Evolutionary conservation across 306 rosid species (phyloP), one percentile per base, ranked within the genome.

Genomic region (Rosa rugosa): DNA sequence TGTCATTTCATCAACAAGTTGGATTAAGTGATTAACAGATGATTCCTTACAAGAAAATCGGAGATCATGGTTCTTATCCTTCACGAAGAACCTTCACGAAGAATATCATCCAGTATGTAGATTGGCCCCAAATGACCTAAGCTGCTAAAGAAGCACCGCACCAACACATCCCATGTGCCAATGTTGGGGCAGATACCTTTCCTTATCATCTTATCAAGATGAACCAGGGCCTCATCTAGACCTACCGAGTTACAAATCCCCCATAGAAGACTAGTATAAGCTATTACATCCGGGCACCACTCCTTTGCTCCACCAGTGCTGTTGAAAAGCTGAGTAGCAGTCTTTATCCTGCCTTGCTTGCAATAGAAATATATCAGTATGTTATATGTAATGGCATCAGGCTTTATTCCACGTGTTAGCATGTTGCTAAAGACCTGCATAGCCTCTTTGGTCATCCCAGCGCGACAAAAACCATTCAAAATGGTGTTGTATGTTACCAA

Each of bases 81-180:
- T 86, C 83, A 42, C 77, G 80, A 81, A 92, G 69, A 38, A 94
- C 83, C 71, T 41, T 86, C 83, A 42, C 77, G 80, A 81, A 92
- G 69, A 38, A 94, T 86, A 78, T 89, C 88, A 75, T 89, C 97
- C 77, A 92, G 75, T 82, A 92, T 80, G 80, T 92, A 85, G 44
- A 91, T 84, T 46, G 99, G 97, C 80, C 93, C 91, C 76, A 91
- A 78, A 85, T 92, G 97, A 77, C 97, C 96, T 79, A 90, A 83
- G 81, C 81, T 80, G 93, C 84, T 80, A 79, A 95, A 93, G 76
- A 91, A 85, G 79, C 91, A 89, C 75, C 80, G 88, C 64, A 95
- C 91, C 41, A 95, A 83, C 74, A 79, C 89, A 85, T 87, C 54
- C 99, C 98, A 95, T 66, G 93, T 85, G 71, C 89, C 88, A 71